Conservation (phyloP, 139 green algal genomes). For the Bryopsis sp. region DNA sequence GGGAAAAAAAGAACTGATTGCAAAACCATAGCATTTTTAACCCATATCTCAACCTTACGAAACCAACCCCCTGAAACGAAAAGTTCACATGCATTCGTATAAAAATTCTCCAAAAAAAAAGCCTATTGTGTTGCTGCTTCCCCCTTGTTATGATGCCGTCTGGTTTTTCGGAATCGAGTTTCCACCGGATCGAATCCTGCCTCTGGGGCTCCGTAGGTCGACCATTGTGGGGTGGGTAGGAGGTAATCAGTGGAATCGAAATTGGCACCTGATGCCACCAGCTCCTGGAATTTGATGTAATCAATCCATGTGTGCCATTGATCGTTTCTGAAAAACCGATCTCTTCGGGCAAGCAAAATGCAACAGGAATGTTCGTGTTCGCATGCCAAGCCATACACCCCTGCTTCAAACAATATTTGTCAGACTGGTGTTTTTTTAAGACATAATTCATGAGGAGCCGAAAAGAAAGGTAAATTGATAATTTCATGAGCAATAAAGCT, state of each 20-base stretch:
- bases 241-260: conserved; percentile 64
- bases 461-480: too few species aligned
- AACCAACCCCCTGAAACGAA: too few species aligned
- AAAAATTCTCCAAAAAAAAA: too few species aligned
- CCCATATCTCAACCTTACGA: too few species aligned
- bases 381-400: conserved; percentile 68
- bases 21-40: too few species aligned
- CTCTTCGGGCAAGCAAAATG: conserved; percentile 56
- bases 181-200: conserved; percentile 67
- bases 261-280: conserved; percentile 21
- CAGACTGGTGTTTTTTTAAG: too few species aligned
- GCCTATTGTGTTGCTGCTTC: too few species aligned
- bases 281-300: conserved; percentile 53
- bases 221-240: conserved; percentile 57
- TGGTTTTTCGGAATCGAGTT: conserved; percentile 38
- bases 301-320: conserved; percentile 82
- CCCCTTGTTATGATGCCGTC: conserved; percentile 33
- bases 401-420: conserved; percentile 17
- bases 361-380: conserved; percentile 79
- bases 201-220: conserved; percentile 49
- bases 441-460: too few species aligned
- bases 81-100: too few species aligned
- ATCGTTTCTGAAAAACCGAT: conserved; percentile 49
- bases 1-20: too few species aligned
- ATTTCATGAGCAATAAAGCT: too few species aligned